A percentile compares a stretch with the other conserved stretches of the same genome.
phyloP scores from a whole-genome alignment of 2,329 filamentous ascomycete genomes.

The Lasiodiplodia sp. region DNA sequence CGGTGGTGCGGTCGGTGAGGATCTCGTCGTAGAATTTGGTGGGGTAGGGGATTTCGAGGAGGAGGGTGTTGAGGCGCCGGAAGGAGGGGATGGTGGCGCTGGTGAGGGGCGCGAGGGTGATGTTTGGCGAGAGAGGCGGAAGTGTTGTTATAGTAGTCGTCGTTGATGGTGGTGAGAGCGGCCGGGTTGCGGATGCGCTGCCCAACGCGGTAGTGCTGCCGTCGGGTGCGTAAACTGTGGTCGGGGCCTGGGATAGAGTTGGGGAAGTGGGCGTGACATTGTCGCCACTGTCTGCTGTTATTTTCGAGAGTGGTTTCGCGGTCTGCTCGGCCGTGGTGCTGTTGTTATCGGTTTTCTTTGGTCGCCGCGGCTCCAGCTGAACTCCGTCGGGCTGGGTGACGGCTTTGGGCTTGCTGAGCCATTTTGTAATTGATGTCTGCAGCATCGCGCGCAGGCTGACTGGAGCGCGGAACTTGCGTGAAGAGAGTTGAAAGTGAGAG shows the following conservation, averaged over 20 bases:
- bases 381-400: conserved; percentile 33
- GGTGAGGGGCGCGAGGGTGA: conserved; percentile 62
- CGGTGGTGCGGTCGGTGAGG: conserved; percentile 60
- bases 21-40: conserved; percentile 68
- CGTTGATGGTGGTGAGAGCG: neutral
- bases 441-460: conserved; percentile 41
- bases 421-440: conserved; percentile 56
- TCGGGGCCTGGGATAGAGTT: conserved; percentile 11
- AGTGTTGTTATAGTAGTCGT: conserved; percentile 32
- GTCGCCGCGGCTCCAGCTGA: conserved; percentile 9
- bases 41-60: conserved; percentile 68
- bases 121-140: conserved; percentile 54
- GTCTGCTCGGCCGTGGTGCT: neutral
- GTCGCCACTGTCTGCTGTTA: neutral
- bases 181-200: conserved; percentile 24
- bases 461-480: neutral
- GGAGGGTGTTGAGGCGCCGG: conserved; percentile 64
- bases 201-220: neutral
- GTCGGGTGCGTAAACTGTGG: conserved; percentile 24
- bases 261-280: neutral
- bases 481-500: neutral
- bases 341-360: conserved; percentile 1
- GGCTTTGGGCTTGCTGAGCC: conserved; percentile 55
- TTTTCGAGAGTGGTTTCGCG: neutral
- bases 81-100: conserved; percentile 62